Evolutionary conservation across 1,284 basidiomycete species (phyloP).

Genomic region (Neonothopanus nambi): DNA sequence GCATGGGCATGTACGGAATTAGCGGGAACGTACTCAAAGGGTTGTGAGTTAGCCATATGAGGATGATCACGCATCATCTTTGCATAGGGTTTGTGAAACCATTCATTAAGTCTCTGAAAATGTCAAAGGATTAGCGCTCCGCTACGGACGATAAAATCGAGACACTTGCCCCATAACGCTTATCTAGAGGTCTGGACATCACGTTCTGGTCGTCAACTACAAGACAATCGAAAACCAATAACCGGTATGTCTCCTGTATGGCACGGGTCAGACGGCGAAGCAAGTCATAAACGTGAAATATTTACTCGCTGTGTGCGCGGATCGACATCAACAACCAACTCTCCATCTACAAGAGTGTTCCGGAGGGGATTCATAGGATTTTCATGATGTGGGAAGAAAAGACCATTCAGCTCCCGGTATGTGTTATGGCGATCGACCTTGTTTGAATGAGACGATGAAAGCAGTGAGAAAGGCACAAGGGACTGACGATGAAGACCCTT

Average conservation of each 20-base stretch:
- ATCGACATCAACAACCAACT: slow-evolving; percentile 91
- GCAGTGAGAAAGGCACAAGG: not conserved
- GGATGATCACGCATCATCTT: slow-evolving; percentile 73
- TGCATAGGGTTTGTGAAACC: slow-evolving; percentile 82
- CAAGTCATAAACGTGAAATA: slow-evolving; percentile 12
- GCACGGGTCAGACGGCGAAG: slow-evolving; percentile 12
- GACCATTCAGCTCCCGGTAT: slow-evolving; percentile 73
- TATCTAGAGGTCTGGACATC: slow-evolving; percentile 80
- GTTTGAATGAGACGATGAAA: not conserved
- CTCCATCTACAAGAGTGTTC: slow-evolving; percentile 90
- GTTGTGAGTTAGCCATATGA: slow-evolving; percentile 61
- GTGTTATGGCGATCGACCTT: slow-evolving; percentile 96
- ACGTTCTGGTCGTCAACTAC: slow-evolving; percentile 87
- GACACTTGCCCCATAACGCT: slow-evolving; percentile 83
- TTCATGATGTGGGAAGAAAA: slow-evolving; percentile 90
- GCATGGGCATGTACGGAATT: not conserved
- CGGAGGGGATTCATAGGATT: slow-evolving; percentile 63
- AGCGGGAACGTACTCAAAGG: slow-evolving; percentile 82
- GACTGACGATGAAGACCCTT: slow-evolving; percentile 77
- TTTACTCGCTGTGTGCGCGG: slow-evolving; percentile 67
- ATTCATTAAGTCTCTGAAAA: slow-evolving; percentile 75
- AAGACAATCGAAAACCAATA: slow-evolving; percentile 92
- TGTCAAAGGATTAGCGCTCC: slow-evolving; percentile 1
- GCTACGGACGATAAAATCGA: not conserved
- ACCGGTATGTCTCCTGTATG: slow-evolving; percentile 72